Evolutionary conservation across 208 protist genomes (phyloP).

Genomic region (Naegleria fowleri): DNA sequence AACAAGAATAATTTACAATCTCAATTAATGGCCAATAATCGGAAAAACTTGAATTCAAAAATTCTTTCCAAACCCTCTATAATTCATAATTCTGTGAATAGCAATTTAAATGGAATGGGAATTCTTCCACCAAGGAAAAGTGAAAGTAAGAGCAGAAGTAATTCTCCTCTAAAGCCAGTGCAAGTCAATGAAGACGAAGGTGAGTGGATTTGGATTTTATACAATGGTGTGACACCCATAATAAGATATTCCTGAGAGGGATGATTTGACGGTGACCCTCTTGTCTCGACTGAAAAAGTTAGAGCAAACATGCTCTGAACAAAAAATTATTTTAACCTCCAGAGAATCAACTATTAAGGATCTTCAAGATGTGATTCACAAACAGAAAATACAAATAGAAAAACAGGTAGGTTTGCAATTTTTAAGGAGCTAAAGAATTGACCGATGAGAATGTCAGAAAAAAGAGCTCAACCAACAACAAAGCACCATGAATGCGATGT

Average conservation of each 20-base stretch:
- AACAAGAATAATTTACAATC: neutral
- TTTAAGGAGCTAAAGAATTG: too few relatives aligned
- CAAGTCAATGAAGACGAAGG: neutral
- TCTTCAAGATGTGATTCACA: neutral
- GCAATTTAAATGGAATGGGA: neutral
- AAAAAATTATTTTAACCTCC: neutral
- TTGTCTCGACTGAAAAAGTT: neutral
- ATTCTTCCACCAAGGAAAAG: neutral
- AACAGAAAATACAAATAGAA: neutral
- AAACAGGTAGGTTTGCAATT: neutral
- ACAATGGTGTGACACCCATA: too few relatives aligned
- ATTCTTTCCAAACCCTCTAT: neutral
- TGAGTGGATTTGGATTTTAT: neutral
- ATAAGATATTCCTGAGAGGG: neutral
- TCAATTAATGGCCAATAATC: neutral
- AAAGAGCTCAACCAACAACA: neutral
- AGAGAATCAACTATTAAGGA: neutral
- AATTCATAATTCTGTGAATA: neutral
- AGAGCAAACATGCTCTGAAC: neutral
- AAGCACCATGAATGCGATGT: neutral
- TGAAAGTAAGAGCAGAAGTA: too few relatives aligned
- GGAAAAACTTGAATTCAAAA: neutral
- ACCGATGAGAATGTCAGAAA: too few relatives aligned
- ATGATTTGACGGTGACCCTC: neutral
- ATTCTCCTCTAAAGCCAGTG: neutral